phyloP scores from a whole-genome alignment of 1,284 basidiomycete genomes.

The Ustilago hordei region DNA sequence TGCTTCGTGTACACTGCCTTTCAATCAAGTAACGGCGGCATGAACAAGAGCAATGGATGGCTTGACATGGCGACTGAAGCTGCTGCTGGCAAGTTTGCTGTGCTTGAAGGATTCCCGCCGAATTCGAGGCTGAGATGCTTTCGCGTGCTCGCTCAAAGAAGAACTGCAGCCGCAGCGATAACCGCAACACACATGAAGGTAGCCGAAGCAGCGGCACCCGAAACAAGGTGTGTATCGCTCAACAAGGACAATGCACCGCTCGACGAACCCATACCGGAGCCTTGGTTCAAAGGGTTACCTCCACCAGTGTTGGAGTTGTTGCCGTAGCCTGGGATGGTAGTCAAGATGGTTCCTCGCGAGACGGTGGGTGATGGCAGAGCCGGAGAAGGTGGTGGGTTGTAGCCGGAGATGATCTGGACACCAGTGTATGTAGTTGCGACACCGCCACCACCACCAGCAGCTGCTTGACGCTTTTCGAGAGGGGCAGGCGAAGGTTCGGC shows the following conservation, averaged over 20 bases:
- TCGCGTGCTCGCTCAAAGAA: slow-evolving; percentile 17
- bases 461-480: slow-evolving; percentile 38
- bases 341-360: slow-evolving; percentile 52
- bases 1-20: too few relatives aligned
- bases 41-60: too few relatives aligned
- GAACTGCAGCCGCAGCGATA: slow-evolving; percentile 30
- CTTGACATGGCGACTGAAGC: too few relatives aligned
- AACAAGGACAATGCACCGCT: slow-evolving; percentile 41
- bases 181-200: slow-evolving; percentile 30
- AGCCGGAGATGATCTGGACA: slow-evolving; percentile 58
- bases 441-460: slow-evolving; percentile 57
- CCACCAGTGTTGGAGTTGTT: slow-evolving; percentile 29
- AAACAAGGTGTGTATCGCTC: slow-evolving; percentile 22
- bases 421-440: slow-evolving; percentile 43
- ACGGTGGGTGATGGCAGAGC: slow-evolving; percentile 35
- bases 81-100: too few relatives aligned
- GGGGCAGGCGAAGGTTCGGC: background rate
- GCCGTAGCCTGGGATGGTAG: slow-evolving; percentile 52
- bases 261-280: slow-evolving; percentile 25
- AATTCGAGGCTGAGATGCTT: background rate
- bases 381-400: slow-evolving; percentile 47
- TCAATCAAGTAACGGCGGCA: too few relatives aligned
- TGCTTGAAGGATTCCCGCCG: too few relatives aligned
- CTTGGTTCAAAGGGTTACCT: slow-evolving; percentile 22
- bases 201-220: slow-evolving; percentile 16